Conservation (phyloP, 2,329 filamentous ascomycete genomes). For the Mycosphaerella arachidis region DNA sequence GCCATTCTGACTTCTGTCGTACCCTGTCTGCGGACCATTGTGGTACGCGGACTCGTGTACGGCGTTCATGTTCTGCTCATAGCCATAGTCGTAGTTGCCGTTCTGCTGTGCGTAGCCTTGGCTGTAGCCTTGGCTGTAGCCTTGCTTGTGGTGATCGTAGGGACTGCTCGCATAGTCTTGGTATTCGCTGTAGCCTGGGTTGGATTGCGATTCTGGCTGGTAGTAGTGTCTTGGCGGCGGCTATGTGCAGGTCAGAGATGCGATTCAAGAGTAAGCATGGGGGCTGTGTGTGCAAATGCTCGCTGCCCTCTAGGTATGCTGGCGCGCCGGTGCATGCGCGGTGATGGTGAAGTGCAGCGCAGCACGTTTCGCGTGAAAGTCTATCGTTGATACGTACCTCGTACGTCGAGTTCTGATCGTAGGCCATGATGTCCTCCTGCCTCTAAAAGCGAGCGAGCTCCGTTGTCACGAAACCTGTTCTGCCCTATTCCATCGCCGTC, state of each 20-base stretch:
- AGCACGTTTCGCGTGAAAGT: conserved; percentile 5
- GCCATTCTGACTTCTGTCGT: conserved; percentile 7
- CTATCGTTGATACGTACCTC: conserved; percentile 5
- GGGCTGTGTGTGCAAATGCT: neutral
- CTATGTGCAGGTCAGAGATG: neutral
- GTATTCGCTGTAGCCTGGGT: conserved; percentile 13
- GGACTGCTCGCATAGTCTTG: conserved; percentile 15
- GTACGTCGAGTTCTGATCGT: conserved; percentile 23
- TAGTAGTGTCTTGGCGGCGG: conserved; percentile 21
- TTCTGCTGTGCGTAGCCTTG: conserved; percentile 15
- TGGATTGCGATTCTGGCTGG: conserved; percentile 10
- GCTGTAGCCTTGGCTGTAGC: conserved; percentile 18
- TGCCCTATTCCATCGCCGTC: neutral
- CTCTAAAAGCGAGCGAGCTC: neutral
- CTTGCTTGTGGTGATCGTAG: conserved; percentile 18
- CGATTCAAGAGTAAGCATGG: neutral
- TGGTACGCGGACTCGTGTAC: conserved; percentile 8
- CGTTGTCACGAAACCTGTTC: neutral
- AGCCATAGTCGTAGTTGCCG: conserved; percentile 4
- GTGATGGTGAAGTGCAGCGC: neutral
- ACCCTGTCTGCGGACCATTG: conserved; percentile 10
- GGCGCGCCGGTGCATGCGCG: neutral
- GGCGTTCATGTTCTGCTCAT: conserved; percentile 10
- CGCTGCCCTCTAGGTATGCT: conserved; percentile 3
- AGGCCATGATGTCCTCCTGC: conserved; percentile 19